Percentiles rank a stretch among this genome's conserved stretches.
Conservation (phyloP, 2,329 filamentous ascomycete genomes). For the Leptographium lundbergii region DNA sequence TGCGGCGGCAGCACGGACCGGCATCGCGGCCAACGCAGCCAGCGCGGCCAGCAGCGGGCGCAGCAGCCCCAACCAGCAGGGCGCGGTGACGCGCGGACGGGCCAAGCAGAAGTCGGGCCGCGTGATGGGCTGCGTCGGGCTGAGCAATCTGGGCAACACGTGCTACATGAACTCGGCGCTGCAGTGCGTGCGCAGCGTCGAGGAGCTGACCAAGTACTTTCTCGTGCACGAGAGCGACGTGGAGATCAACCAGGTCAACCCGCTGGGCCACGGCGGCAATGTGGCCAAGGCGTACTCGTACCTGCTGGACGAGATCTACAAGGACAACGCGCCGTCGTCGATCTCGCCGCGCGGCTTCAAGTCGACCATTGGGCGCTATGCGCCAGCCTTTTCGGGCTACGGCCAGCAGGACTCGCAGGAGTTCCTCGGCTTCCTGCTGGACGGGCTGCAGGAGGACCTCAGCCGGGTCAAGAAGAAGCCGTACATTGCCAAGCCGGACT, state of each 20-base stretch:
- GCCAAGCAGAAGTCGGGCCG: conserved; percentile 56
- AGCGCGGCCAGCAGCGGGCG: conserved; percentile 44
- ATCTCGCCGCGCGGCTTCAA: conserved; percentile 77
- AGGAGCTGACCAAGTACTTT: conserved; percentile 90
- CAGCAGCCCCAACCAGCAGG: conserved; percentile 52
- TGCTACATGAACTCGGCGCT: conserved; percentile 99
- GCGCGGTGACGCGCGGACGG: conserved; percentile 57
- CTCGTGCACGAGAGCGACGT: conserved; percentile 57
- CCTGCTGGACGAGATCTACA: conserved; percentile 68
- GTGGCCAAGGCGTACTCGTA: conserved; percentile 76
- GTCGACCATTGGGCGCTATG: conserved; percentile 63
- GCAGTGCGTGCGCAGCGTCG: conserved; percentile 85
- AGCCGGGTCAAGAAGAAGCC: conserved; percentile 92
- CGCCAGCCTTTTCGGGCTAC: conserved; percentile 82
- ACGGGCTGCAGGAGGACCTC: conserved; percentile 88
- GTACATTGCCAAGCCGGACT: conserved; percentile 95
- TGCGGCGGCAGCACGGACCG: conserved; percentile 14
- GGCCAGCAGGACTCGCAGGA: conserved; percentile 97
- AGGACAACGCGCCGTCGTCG: conserved; percentile 50
- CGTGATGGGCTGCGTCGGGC: conserved; percentile 63
- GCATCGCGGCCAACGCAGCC: conserved; percentile 20
- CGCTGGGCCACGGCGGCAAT: conserved; percentile 70
- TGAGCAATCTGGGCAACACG: conserved; percentile 88
- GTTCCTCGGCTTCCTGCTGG: conserved; percentile 86
- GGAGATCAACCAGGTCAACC: conserved; percentile 78